Evolutionary conservation across 805 yeast species (phyloP), one percentile per base, ranked within the genome.

Genomic region (Metschnikowia corniflorae): DNA sequence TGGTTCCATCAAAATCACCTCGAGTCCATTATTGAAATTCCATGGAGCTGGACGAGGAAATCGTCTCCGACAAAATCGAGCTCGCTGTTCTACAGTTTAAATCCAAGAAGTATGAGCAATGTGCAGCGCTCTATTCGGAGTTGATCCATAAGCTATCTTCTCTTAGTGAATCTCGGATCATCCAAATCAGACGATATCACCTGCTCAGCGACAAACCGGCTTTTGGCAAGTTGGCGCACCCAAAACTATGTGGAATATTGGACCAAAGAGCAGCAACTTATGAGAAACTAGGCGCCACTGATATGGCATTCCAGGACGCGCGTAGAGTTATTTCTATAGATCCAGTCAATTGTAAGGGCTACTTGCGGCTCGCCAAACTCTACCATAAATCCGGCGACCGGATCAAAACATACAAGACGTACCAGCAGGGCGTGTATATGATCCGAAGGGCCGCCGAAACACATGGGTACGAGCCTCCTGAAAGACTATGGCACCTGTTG

Each of bases 251-350:
- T 1, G 47, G 60, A 1, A 39, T 65, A 5, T 47, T 65, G 8
- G 80, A 75, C 43, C 70, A 65, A 37, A 48, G 78, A 14, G 75
- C 78, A 1, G 80, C 80, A 2, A 63, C 75, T 2, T 62, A 53
- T 48, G 73, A 71, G 40, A 73, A 71, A 41, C 42, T 73, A 34
- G 49, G 57, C 12, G 32, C 54, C 4, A 50, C 47, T 0, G 43
- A 46, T 7, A 18, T 21, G 19, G 73, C 78, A 0, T 53, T 63
- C 19, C 40, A 43, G 17, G 78, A 73, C 37, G 70, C 70, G 0
- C 46, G 55, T 20, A 44, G 37, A 23, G 44, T 71, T 28, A 48
- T 68, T 3, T 40, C 42, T 10, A 14, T 61, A 3, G 75, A 72
- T 23, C 78, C 77, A 0, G 46, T 66, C 17, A 60, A 71, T 13